These are phyloP conservation scores for Neoascochyta sp. DNA, from an alignment of 2,329 filamentous ascomycete genomes.

Conservation along the genomic window DNA sequence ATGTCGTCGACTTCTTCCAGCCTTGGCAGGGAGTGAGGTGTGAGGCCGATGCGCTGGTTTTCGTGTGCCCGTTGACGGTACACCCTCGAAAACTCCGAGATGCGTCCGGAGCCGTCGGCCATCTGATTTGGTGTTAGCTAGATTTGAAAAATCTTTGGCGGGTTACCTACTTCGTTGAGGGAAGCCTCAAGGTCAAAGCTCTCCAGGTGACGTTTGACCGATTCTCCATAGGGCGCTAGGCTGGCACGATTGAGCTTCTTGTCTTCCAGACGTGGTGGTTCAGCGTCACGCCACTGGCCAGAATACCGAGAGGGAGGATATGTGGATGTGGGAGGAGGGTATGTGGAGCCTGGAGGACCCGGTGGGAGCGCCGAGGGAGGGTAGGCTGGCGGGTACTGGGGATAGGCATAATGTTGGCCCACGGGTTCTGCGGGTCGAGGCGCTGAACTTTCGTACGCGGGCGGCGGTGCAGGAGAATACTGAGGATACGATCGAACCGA, in stretches of 20 bases:
- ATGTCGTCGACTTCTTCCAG: conserved; percentile 53
- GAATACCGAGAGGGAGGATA: conserved; percentile 39
- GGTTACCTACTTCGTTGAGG: conserved; percentile 46
- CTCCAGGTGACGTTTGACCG: conserved; percentile 62
- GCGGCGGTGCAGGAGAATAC: conserved; percentile 33
- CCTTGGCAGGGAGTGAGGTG: conserved; percentile 48
- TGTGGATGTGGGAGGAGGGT: conserved; percentile 40
- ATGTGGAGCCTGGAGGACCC: conserved; percentile 36
- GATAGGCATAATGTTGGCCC: conserved; percentile 42
- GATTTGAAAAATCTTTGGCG: not conserved
- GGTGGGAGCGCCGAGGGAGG: conserved; percentile 38
- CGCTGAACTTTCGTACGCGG: conserved; percentile 36
- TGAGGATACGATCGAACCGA: conserved; percentile 26
- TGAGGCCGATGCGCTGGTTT: conserved; percentile 46
- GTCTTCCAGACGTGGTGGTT: conserved; percentile 32
- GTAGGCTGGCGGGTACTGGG: conserved; percentile 42
- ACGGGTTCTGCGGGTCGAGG: conserved; percentile 37
- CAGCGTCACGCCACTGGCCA: conserved; percentile 39
- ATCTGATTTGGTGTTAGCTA: conserved; percentile 39
- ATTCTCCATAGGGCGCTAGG: conserved; percentile 42
- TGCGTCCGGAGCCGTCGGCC: conserved; percentile 42
- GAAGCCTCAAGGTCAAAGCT: conserved; percentile 57
- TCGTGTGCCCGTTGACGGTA: conserved; percentile 52
- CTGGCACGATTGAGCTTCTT: conserved; percentile 35
- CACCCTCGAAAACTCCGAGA: conserved; percentile 48